A percentile compares a stretch with the other conserved stretches of the same genome.
Evolutionary conservation across 1,284 basidiomycete species (phyloP).

Genomic region (Moesziomyces sp.): DNA sequence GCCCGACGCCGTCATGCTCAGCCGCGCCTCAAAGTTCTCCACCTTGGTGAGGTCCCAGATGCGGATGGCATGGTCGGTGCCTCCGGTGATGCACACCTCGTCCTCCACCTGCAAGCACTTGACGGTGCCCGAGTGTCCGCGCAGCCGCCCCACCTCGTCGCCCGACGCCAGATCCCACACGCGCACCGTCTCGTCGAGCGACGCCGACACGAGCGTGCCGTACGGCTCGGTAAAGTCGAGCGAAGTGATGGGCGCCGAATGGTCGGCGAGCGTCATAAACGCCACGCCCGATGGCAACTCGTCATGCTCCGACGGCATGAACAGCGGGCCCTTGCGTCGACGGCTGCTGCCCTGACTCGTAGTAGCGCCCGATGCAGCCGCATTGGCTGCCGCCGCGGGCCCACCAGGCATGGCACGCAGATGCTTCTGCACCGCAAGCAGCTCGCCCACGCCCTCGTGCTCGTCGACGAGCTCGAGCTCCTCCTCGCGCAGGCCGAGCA

Average conservation of each 20-base stretch:
- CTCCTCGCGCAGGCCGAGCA: conserved; percentile 90
- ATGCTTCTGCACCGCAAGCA: conserved; percentile 61
- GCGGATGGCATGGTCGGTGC: conserved; percentile 81
- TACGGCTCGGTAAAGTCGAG: conserved; percentile 98
- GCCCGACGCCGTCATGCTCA: conserved; percentile 51
- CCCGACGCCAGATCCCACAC: conserved; percentile 86
- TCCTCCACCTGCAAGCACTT: conserved; percentile 95
- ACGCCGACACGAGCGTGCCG: conserved; percentile 83
- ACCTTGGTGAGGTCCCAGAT: conserved; percentile 65
- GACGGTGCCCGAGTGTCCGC: conserved; percentile 70
- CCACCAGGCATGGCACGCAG: conserved; percentile 65
- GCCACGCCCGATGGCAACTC: conserved; percentile 92
- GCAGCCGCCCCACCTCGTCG: conserved; percentile 66
- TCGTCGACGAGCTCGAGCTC: conserved; percentile 93
- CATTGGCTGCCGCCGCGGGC: conserved; percentile 52
- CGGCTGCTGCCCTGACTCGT: conserved; percentile 48
- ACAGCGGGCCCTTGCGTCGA: conserved; percentile 75
- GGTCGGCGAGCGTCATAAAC: conserved; percentile 91
- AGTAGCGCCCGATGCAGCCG: conserved; percentile 34
- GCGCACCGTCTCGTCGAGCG: conserved; percentile 74
- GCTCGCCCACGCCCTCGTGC: conserved; percentile 56
- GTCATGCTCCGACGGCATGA: conserved; percentile 96
- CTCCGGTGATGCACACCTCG: conserved; percentile 88
- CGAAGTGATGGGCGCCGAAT: conserved; percentile 83
- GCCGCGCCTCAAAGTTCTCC: conserved; percentile 59